These are phyloP conservation scores for Fagopyrum esculentum DNA, from an alignment of 148 eudicot genomes.

Conservation along the genomic window DNA sequence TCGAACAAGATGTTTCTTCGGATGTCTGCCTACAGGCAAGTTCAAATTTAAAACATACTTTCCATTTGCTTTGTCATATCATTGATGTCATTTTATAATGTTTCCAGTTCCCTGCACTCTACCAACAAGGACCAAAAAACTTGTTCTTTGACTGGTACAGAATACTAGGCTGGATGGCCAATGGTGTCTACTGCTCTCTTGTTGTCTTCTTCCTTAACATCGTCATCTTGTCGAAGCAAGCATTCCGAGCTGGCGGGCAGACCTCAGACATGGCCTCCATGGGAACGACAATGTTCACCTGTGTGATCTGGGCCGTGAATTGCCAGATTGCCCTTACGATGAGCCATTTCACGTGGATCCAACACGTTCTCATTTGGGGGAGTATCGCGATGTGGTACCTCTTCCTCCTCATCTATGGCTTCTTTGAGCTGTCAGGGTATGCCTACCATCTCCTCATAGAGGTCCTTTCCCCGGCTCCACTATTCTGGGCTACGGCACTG, in stretches of 20 bases:
- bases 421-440: constrained; percentile 26
- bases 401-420: constrained; percentile 56
- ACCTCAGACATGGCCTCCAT: constrained; percentile 62
- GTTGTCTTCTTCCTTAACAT: constrained; percentile 68
- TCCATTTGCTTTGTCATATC: not conserved
- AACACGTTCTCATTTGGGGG: constrained; percentile 73
- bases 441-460: constrained; percentile 49
- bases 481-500: constrained; percentile 66
- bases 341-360: constrained; percentile 95
- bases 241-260: constrained; percentile 58
- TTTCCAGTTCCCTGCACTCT: constrained; percentile 86
- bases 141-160: constrained; percentile 83
- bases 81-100: not conserved
- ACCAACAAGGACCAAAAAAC: constrained; percentile 89
- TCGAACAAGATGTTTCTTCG: constrained; percentile 92
- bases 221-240: constrained; percentile 57
- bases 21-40: constrained; percentile 89
- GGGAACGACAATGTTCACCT: constrained; percentile 83
- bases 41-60: not conserved
- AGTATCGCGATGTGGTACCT: constrained; percentile 71
- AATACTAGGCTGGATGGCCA: constrained; percentile 86
- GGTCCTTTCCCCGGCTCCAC: constrained; percentile 69
- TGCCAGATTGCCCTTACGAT: constrained; percentile 81
- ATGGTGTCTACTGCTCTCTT: constrained; percentile 70
- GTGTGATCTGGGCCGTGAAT: constrained; percentile 77